Evolutionary conservation across 1,139 yeast species (phyloP), one percentile per base, ranked within the genome.

Genomic region (Suhomyces choctaworum): DNA sequence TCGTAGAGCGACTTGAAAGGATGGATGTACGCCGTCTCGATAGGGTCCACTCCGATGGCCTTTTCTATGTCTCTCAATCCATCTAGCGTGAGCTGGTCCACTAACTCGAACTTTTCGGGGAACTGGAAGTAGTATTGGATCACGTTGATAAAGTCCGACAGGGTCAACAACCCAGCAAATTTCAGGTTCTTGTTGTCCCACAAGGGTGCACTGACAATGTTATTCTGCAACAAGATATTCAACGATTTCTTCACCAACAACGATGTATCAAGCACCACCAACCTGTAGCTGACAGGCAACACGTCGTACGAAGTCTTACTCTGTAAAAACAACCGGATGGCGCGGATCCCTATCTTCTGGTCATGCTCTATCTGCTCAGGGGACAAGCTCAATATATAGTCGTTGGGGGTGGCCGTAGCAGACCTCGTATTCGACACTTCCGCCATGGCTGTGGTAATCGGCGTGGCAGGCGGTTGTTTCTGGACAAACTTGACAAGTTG

Each of bases 291-390:
- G 29, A 94, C 98, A 1, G 99, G 98, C 34, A 94, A 72, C 20
- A 94, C 98, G 55, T 94, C 99, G 58, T 92, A 94, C 1, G 97
- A 87, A 0, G 96, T 92, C 58, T 92, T 90, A 37, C 95, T 82
- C 56, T 88, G 86, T 34, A 94, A 68, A 54, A 94, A 92, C 29
- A 79, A 68, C 40, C 97, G 70, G 44, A 92, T 92, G 20, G 95
- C 89, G 48, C 76, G 78, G 34, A 84, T 71, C 0, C 89, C 90
- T 5, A 77, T 62, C 45, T 71, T 72, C 51, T 84, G 94, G 50
- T 81, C 88, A 40, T 69, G 70, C 40, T 70, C 72, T 27, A 71
- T 62, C 45, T 71, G 75, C 40, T 68, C 73, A 2, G 61, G 56
- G 1, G 73, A 55, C 43, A 70, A 61, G 40, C 70, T 64, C 36